A percentile compares a stretch with the other conserved stretches of the same genome.
Evolutionary conservation across 1,284 basidiomycete species (phyloP).

Genomic region (Laetiporus sulphureus): DNA sequence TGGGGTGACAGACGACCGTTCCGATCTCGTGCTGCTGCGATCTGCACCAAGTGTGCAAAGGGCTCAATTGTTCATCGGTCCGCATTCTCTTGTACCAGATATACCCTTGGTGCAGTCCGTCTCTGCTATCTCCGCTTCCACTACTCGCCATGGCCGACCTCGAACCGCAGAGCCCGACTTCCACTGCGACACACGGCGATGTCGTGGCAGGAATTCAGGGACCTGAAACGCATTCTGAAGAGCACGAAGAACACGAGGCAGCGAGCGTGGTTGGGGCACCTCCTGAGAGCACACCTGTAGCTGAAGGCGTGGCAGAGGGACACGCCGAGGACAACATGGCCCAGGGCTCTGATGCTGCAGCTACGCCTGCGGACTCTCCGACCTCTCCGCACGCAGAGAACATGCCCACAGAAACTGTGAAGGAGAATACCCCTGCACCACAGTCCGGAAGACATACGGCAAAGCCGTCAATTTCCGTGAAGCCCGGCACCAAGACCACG

Average conservation of each 20-base stretch:
- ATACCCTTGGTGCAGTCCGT: conserved; percentile 6
- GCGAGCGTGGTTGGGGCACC: conserved; percentile 31
- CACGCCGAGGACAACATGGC: conserved; percentile 14
- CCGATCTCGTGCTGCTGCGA: conserved; percentile 19
- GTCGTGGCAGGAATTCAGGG: conserved; percentile 13
- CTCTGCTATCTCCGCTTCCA: conserved; percentile 1
- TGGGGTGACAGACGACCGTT: too few relatives aligned
- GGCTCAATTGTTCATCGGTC: conserved; percentile 15
- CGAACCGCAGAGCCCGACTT: conserved; percentile 27
- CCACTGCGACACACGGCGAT: conserved; percentile 19
- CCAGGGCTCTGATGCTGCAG: conserved; percentile 12
- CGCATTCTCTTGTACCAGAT: conserved; percentile 18
- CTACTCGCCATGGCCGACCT: conserved; percentile 38
- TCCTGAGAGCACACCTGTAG: conserved; percentile 21
- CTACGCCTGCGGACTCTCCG: conserved; percentile 9
- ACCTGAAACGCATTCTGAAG: conserved; percentile 20
- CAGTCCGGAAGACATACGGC: conserved; percentile 23
- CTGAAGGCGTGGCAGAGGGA: conserved; percentile 18
- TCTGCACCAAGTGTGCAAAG: conserved; percentile 16
- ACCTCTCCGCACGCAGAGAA: conserved; percentile 14
- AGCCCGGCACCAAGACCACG: conserved; percentile 34
- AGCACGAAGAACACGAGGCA: conserved; percentile 46
- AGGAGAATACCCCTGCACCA: conserved; percentile 11
- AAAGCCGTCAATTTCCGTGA: conserved; percentile 28
- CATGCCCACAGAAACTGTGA: conserved; percentile 8